phyloP scores from a whole-genome alignment of 1,139 yeast genomes.

The Yamadazyma triangularis region DNA sequence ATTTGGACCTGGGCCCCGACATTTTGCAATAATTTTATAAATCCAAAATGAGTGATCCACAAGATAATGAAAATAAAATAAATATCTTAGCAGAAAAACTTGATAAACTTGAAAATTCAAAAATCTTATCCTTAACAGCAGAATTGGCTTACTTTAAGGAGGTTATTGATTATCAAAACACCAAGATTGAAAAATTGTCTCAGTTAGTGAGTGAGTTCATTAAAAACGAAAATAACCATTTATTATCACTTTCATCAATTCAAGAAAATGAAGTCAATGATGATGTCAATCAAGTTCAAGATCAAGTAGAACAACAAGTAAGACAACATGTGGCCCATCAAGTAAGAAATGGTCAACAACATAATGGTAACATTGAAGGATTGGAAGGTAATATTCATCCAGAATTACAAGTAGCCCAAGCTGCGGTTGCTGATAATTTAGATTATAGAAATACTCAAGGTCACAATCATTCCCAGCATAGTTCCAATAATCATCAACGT shows the following conservation, averaged over 20 bases:
- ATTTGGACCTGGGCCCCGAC: neutral
- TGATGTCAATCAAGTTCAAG: constrained; percentile 10
- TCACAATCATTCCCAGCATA: neutral
- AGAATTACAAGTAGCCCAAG: constrained; percentile 26
- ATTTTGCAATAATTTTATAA: neutral
- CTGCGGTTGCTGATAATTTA: constrained; percentile 19
- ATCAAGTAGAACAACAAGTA: constrained; percentile 16
- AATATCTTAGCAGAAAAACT: constrained; percentile 10
- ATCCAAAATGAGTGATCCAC: neutral
- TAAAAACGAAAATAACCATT: constrained; percentile 27
- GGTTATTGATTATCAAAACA: constrained; percentile 34
- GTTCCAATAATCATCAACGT: constrained; percentile 2
- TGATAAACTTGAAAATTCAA: constrained; percentile 18
- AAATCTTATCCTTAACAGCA: constrained; percentile 20
- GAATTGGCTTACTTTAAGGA: constrained; percentile 35
- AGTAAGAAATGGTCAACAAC: constrained; percentile 8
- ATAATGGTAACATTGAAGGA: constrained; percentile 7
- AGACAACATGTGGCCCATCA: constrained; percentile 7
- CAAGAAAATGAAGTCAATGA: constrained; percentile 22
- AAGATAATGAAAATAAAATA: constrained; percentile 9
- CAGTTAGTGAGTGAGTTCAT: constrained; percentile 27
- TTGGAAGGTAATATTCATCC: constrained; percentile 14
- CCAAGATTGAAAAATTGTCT: constrained; percentile 37
- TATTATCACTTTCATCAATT: constrained; percentile 13
- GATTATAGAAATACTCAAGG: neutral